Evolutionary conservation across 768 basidiomycete species (phyloP), one percentile per base, ranked within the genome.

Genomic region (Pleurotus sapidus): DNA sequence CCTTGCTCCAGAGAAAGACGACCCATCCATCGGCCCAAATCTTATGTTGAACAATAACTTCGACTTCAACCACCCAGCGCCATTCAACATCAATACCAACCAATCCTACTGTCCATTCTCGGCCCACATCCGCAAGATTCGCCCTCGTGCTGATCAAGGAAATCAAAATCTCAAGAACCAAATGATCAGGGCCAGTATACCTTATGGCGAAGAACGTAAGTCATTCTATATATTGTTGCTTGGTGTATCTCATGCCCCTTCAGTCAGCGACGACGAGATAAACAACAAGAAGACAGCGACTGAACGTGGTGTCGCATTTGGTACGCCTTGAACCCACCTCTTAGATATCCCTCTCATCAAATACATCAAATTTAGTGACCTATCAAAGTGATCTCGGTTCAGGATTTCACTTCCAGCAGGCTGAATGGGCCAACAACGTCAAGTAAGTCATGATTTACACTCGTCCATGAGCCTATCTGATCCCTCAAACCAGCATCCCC

Each of bases 51-150:
- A 54, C 51, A 54, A 54, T 20, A 42, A 54, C 27, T 54, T 54
- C 38, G 51, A 54, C 23, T 54, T 54, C 51, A 42, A 54, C 17
- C 51, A 54, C 39, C 51, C 51, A 3, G 17, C 51, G 9, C 51
- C 51, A 12, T 54, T 54, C 20, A 20, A 54, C 25, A n/a, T 54
- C 8, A 20, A n/a, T 37, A 12, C 37, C 14, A 42, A 54, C 23
- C 51, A 54, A n/a, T 40, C 37, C 12, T 30, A 17, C 5, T 54
- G 51, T n/a, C 51, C 51, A 7, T 54, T 39, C 37, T 42, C 51
- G 3, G 51, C 51, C 4, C 51, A 54, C 15, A 54, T 54, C 15
- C 51, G 51, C 24, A 54, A 54, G 38, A 42, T 42, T 42, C 37
- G 51, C 5, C 51, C 51, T 9, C 51, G 51, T 25, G 51, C 23